These are phyloP conservation scores for Suillus clintonianus DNA, from an alignment of 768 basidiomycete genomes.

Conservation along the genomic window DNA sequence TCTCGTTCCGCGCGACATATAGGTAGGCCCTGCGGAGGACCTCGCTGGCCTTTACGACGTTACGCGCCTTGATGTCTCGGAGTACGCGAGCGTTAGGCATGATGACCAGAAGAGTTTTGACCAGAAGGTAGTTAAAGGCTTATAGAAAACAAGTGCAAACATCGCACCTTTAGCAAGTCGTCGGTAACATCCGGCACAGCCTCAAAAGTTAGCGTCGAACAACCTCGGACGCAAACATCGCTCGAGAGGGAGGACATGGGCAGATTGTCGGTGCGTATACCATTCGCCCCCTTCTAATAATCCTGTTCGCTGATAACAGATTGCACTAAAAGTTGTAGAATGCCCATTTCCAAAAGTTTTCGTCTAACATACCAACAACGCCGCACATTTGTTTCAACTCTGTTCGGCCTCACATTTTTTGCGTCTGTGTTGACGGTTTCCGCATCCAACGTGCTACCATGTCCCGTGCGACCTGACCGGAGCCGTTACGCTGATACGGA, in stretches of 20 bases:
- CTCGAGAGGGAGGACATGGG: constrained; percentile 24
- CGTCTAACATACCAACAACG: constrained; percentile 58
- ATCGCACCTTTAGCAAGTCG: neutral
- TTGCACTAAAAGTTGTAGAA: constrained; percentile 42
- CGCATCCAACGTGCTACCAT: constrained; percentile 76
- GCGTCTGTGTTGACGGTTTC: constrained; percentile 80
- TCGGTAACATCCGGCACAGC: constrained; percentile 8
- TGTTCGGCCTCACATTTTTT: constrained; percentile 81
- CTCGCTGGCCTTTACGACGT: constrained; percentile 73
- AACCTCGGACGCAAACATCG: neutral
- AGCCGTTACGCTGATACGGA: constrained; percentile 61
- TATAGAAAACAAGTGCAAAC: constrained; percentile 27
- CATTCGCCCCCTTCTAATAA: too few relatives aligned
- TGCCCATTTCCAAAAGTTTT: constrained; percentile 58
- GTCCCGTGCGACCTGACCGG: constrained; percentile 67
- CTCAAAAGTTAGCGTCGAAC: constrained; percentile 2
- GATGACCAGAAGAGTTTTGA: constrained; percentile 14
- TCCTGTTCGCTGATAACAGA: neutral
- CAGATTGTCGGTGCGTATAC: constrained; percentile 20
- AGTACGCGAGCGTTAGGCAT: constrained; percentile 55
- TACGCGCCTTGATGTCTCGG: constrained; percentile 78
- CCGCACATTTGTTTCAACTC: constrained; percentile 73
- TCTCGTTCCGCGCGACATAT: constrained; percentile 90
- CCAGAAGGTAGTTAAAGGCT: neutral
- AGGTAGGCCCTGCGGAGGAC: constrained; percentile 87